Conservation (phyloP, 768 basidiomycete genomes). For the Rhodosporidiobolus sp. region DNA sequence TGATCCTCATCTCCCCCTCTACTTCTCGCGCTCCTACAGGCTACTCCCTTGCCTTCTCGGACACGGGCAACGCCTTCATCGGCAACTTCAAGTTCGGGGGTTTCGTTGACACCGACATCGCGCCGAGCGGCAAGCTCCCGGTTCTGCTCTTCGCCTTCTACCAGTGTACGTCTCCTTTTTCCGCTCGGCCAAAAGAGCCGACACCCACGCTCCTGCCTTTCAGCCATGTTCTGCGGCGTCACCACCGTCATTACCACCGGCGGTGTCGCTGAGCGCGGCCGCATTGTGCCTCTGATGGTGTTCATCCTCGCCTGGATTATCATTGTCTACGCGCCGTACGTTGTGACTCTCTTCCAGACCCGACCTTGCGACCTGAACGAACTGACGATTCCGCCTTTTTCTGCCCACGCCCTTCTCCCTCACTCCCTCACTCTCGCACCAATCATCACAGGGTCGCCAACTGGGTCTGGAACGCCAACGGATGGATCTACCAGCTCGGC, state of each 20-base stretch:
- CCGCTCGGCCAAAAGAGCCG: no score
- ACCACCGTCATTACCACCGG: conserved; percentile 59
- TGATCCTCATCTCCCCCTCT: conserved; percentile 48
- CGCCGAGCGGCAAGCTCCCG: conserved; percentile 74
- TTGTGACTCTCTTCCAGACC: neutral
- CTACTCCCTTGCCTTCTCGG: conserved; percentile 74
- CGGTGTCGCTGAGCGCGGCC: conserved; percentile 77
- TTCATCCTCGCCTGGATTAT: conserved; percentile 81
- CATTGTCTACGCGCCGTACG: neutral
- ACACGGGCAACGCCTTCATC: conserved; percentile 65
- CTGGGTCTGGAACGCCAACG: conserved; percentile 74
- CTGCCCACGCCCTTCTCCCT: neutral
- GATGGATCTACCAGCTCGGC: conserved; percentile 66
- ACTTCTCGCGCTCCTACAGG: no score
- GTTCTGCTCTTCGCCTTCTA: conserved; percentile 79
- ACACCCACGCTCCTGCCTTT: no score
- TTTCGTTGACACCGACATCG: conserved; percentile 65
- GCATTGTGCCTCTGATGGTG: conserved; percentile 64
- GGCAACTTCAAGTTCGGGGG: conserved; percentile 81
- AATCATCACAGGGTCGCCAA: conserved; percentile 63
- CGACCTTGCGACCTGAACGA: no score
- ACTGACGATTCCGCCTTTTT: neutral
- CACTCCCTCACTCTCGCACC: neutral
- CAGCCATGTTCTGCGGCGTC: conserved; percentile 43
- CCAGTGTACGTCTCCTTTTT: conserved; percentile 29